Conservation (phyloP, 768 basidiomycete species). For the Russula foetens region DNA sequence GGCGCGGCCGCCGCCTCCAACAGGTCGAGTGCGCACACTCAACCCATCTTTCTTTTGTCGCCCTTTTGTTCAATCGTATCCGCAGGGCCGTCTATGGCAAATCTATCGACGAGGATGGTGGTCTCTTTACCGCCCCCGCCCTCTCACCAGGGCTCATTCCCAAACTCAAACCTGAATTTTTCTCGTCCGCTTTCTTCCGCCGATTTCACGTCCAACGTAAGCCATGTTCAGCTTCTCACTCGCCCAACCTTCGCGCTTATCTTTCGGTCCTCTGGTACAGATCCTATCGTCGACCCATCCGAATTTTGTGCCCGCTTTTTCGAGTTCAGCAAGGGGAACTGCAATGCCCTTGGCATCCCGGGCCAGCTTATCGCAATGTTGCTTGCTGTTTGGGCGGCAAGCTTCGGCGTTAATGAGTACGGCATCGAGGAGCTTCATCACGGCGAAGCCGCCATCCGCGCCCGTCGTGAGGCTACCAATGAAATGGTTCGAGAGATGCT, state of each 20-base stretch:
- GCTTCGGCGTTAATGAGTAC: constrained; percentile 78
- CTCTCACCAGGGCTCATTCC: constrained; percentile 55
- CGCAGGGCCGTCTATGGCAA: constrained; percentile 74
- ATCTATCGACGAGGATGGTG: constrained; percentile 37
- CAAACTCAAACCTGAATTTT: constrained; percentile 67
- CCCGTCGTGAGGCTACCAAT: constrained; percentile 49
- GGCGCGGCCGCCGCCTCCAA: constrained; percentile 71
- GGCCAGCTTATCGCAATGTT: constrained; percentile 72
- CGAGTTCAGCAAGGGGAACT: constrained; percentile 51
- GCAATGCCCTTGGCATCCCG: constrained; percentile 55
- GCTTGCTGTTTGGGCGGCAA: constrained; percentile 82
- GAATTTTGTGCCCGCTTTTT: constrained; percentile 73
- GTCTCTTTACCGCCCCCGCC: constrained; percentile 28
- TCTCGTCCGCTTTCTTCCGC: constrained; percentile 76
- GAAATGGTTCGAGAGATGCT: constrained; percentile 72
- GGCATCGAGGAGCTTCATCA: constrained; percentile 46
- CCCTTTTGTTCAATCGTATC: constrained; percentile 6
- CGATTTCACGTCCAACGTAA: constrained; percentile 80
- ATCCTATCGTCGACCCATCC: constrained; percentile 74
- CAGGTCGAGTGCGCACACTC: constrained; percentile 66
- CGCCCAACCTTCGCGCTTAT: background rate
- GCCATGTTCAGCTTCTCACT: constrained; percentile 2
- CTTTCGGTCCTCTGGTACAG: constrained; percentile 32
- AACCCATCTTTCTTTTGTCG: constrained; percentile 6
- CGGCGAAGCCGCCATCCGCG: constrained; percentile 29